phyloP scores from a whole-genome alignment of 2,329 filamentous ascomycete genomes.

The Cercospora sojina region DNA sequence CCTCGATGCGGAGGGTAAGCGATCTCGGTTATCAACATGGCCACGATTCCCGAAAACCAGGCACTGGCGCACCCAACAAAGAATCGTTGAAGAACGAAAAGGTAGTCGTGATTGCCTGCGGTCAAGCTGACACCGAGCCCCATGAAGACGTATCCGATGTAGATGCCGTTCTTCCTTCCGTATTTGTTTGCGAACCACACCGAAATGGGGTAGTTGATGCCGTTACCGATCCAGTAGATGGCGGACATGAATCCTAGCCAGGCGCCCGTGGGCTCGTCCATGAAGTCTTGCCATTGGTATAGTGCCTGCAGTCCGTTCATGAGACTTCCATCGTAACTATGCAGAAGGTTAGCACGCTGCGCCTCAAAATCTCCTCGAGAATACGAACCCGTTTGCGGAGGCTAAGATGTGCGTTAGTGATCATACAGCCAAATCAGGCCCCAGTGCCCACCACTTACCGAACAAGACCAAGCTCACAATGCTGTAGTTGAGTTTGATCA shows the following conservation, averaged over 20 bases:
- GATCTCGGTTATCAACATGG: constrained; percentile 47
- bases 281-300: constrained; percentile 44
- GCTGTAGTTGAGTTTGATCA: constrained; percentile 46
- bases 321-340: constrained; percentile 48
- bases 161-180: constrained; percentile 44
- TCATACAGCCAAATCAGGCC: not conserved
- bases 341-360: not conserved
- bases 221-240: constrained; percentile 43
- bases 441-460: constrained; percentile 12
- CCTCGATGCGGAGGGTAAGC: constrained; percentile 45
- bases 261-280: constrained; percentile 41
- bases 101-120: constrained; percentile 39
- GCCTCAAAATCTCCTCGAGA: not conserved
- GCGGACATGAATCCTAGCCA: constrained; percentile 43
- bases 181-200: constrained; percentile 43
- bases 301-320: constrained; percentile 44
- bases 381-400: constrained; percentile 33
- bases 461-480: constrained; percentile 45
- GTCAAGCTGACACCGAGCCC: constrained; percentile 35
- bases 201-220: constrained; percentile 42
- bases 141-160: constrained; percentile 41
- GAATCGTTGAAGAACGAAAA: constrained; percentile 41
- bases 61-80: constrained; percentile 41
- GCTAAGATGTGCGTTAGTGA: constrained; percentile 39
- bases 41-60: constrained; percentile 37